Base-by-base conservation (phyloP, 345 rosid genomes). In the Populus simonii region DNA sequence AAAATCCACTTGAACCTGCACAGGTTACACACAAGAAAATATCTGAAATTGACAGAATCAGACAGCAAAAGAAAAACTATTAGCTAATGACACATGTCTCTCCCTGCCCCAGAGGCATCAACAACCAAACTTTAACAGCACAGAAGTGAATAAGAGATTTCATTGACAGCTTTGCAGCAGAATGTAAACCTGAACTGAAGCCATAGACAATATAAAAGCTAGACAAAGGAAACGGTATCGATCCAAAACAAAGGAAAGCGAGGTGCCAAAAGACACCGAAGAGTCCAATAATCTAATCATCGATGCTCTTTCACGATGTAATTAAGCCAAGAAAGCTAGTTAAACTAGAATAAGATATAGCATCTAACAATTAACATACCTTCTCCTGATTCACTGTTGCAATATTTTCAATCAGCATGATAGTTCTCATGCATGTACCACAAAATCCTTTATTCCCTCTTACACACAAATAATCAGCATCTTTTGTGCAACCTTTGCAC, bases 1-100 rank as follows among this genome's bases (percentile, higher is more conserved):
- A 86, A 96, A 96, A 85, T 95, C 98, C 85, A 95, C 99, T 84
- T 90, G 89, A 83, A 92, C 94, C 99, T 95, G 88, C 73, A 76
- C 31, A 82, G 13, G 71, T 71, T 45, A 81, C 17, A 65, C 17
- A 53, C n/a, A 18, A 74, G 23, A 72, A 75, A 74, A 47, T 13
- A 25, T 59, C 41, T 45, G 47, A 66, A 51, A 72, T 67, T 25
- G 59, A 22, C 4, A 16, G 16, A 53, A 62, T 80, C 57, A 51
- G 35, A 23, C 33, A 17, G 67, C 13, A 3, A 31, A 69, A 11
- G 51, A 47, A 45, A 41, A 62, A 13, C 15, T 13, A 65, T 53
- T 49, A 31, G 17, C 8, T 74, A 6, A 17, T 43, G 15, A 41
- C 10, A 23, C 23, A 33, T 33, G 15, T 39, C 41, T 43, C 70